Evolutionary conservation across 2,329 filamentous ascomycete species (phyloP), one percentile per base, ranked within the genome.

Genomic region (Colletotrichum somersetense): DNA sequence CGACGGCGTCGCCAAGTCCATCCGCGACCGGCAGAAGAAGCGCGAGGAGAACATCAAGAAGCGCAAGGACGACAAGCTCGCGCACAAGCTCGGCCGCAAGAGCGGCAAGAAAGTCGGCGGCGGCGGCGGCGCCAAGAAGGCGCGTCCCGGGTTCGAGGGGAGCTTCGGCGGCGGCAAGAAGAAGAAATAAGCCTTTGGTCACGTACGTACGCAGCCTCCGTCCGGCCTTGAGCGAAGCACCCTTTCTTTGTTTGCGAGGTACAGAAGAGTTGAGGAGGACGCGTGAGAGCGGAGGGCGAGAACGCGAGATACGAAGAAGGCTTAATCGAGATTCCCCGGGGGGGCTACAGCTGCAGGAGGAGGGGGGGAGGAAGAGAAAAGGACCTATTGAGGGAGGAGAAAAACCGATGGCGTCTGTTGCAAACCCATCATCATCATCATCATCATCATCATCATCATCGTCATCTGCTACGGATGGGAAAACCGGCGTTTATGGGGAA

Each of bases 11-110:
- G 88, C 89, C 75, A 92, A 93, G 82, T 86, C 92, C 61, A 92
- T 93, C 80, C 92, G 94, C 65, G 91, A 93, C 76, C 92, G 91
- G 80, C 94, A 96, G 79, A 90, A 91, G 82, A 97, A 97, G 86
- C 88, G 92, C 74, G 93, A 95, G 78, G 92, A 93, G 61, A 96
- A 96, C 80, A 84, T 96, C 74, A 86, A 87, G 77, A 92, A 93
- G 83, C 87, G 93, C 75, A 88, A 89, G 76, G 94, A 96, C 62
- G 92, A 93, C 75, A 95, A 95, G 84, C 73, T 85, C 66, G 78
- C 85, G 63, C 88, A 89, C 66, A 87, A 86, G 75, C 87, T 86
- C 67, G 88, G 86, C 44, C 91, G 89, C 81, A 89, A 89, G 84
- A 72, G 57, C 50, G 80, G 77, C 64, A 83, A 84, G 79, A 81